Conservation (phyloP, 768 basidiomycete genomes). For the Serendipita sp. region DNA sequence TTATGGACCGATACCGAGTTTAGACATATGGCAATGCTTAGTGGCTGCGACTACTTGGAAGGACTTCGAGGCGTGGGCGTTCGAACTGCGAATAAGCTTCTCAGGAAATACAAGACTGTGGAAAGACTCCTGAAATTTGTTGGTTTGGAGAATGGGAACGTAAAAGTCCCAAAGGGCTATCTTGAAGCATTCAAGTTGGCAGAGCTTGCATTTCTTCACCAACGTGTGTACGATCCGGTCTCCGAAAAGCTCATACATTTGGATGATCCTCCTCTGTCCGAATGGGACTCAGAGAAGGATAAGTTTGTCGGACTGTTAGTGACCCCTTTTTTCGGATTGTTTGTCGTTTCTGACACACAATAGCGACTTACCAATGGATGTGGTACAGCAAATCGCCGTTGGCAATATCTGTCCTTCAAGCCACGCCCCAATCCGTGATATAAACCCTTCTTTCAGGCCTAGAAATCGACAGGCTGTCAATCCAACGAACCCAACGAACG, state of each 20-base stretch:
- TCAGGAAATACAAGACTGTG: slow-evolving; percentile 72
- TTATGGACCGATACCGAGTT: slow-evolving; percentile 88
- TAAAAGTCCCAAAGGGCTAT: slow-evolving; percentile 58
- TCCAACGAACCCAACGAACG: slow-evolving; percentile 32
- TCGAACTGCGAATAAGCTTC: slow-evolving; percentile 74
- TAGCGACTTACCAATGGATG: slow-evolving; percentile 44
- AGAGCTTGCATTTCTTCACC: slow-evolving; percentile 84
- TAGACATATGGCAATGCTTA: slow-evolving; percentile 81
- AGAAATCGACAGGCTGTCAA: slow-evolving; percentile 27
- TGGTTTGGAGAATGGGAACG: slow-evolving; percentile 66
- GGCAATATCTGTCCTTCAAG: slow-evolving; percentile 61
- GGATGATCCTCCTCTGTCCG: slow-evolving; percentile 35
- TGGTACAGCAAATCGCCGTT: slow-evolving; percentile 49
- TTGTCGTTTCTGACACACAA: slow-evolving; percentile 1
- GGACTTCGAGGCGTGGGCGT: slow-evolving; percentile 84
- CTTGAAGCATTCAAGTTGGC: slow-evolving; percentile 58
- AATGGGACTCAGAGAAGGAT: slow-evolving; percentile 44
- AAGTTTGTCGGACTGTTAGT: slow-evolving; percentile 56
- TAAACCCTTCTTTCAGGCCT: slow-evolving; percentile 50
- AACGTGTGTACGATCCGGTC: slow-evolving; percentile 75
- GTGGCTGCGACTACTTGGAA: slow-evolving; percentile 83
- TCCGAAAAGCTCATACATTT: slow-evolving; percentile 51
- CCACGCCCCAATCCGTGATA: slow-evolving; percentile 55
- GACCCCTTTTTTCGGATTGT: not conserved
- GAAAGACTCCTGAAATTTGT: slow-evolving; percentile 68